Evolutionary conservation across 1,284 basidiomycete genomes (phyloP).

Genomic region (Porodaedalea pini): DNA sequence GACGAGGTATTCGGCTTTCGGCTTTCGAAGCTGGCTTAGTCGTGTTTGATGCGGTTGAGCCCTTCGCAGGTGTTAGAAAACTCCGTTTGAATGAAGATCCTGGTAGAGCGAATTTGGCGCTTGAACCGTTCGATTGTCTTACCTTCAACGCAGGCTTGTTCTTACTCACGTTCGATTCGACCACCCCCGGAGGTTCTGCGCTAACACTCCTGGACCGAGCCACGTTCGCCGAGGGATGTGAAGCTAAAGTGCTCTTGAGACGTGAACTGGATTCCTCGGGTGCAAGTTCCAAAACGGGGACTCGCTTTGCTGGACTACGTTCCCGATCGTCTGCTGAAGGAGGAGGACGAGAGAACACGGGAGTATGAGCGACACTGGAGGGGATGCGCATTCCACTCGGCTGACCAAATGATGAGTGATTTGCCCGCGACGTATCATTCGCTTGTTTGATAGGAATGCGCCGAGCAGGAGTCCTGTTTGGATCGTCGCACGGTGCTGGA

Average conservation of each 20-base stretch:
- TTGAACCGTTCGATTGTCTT: neutral
- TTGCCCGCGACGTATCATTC: neutral
- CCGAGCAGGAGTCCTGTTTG: constrained; percentile 23
- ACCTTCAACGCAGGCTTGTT: too few relatives aligned
- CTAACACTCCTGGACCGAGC: neutral
- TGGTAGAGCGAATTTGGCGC: neutral
- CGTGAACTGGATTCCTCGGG: neutral
- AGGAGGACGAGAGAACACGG: constrained; percentile 15
- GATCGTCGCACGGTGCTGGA: constrained; percentile 12
- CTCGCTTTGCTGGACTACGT: constrained; percentile 17
- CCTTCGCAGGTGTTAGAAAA: neutral
- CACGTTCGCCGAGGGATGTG: neutral
- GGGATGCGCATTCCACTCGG: neutral
- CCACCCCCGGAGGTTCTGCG: neutral
- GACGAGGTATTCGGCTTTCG: constrained; percentile 66
- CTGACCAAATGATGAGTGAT: constrained; percentile 23
- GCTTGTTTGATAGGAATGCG: constrained; percentile 12
- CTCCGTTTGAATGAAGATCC: neutral
- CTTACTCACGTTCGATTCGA: neutral
- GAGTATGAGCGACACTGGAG: constrained; percentile 19
- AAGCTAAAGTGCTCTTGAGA: neutral
- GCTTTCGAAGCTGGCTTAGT: neutral
- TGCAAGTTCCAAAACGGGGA: neutral
- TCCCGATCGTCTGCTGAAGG: constrained; percentile 9
- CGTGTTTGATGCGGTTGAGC: neutral